These are phyloP conservation scores for Penicillium turbatum DNA, from an alignment of 495 filamentous ascomycete genomes.

Conservation along the genomic window DNA sequence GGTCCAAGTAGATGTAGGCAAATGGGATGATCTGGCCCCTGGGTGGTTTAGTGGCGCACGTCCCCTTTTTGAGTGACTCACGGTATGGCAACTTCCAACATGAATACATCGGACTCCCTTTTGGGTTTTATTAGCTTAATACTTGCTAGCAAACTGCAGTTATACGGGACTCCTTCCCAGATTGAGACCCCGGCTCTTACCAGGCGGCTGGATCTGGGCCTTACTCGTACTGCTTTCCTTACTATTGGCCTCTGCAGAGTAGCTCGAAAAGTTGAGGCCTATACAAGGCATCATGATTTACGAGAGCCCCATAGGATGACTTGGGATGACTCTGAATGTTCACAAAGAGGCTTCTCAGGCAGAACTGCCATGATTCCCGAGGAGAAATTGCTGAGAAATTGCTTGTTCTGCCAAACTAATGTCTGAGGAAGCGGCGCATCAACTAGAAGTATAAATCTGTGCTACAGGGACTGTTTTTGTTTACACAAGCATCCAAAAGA, in stretches of 20 bases:
- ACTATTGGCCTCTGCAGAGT: neutral
- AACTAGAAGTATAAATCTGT: neutral
- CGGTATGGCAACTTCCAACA: no score
- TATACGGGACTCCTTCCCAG: no score
- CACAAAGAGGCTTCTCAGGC: no score
- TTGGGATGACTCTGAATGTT: neutral
- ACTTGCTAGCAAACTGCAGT: no score
- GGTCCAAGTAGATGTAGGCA: no score
- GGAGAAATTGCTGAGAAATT: neutral
- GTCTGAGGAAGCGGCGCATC: neutral
- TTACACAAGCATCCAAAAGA: no score
- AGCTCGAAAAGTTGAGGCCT: neutral
- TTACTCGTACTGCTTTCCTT: neutral
- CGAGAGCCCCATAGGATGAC: neutral
- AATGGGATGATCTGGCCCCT: no score
- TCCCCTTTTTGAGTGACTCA: conserved; percentile 5
- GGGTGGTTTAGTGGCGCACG: neutral
- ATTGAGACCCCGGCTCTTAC: no score
- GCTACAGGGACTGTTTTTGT: neutral
- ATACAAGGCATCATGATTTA: neutral
- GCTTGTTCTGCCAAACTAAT: neutral
- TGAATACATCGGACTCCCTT: no score
- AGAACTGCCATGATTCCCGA: conserved; percentile 11
- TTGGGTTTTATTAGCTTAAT: no score
- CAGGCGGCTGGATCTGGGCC: neutral